Evolutionary conservation across 192 early-diverging fungal species (phyloP).

Genomic region (Lunasporangiospora selenospora): DNA sequence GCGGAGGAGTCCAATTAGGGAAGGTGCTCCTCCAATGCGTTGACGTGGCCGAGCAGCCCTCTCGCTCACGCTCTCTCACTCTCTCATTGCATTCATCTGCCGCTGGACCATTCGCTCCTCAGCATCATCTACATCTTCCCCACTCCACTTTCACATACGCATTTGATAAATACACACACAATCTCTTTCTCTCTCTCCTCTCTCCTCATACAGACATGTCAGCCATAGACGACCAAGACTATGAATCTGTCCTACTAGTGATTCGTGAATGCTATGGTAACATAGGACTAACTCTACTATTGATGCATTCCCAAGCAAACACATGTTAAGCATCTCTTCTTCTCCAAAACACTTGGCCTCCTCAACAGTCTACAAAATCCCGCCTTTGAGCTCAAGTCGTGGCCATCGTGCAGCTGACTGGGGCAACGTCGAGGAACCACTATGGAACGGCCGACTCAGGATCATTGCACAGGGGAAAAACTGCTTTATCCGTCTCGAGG

Average conservation of each 20-base stretch:
- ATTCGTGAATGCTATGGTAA: constrained; percentile 80
- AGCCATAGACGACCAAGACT: constrained; percentile 60
- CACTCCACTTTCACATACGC: not conserved
- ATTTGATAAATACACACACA: not conserved
- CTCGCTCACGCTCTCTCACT: not conserved
- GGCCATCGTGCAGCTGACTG: constrained; percentile 75
- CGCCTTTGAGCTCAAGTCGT: constrained; percentile 67
- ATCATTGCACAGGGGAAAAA: constrained; percentile 72
- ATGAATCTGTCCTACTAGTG: constrained; percentile 81
- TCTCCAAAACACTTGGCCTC: constrained; percentile 1
- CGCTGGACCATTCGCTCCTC: too few species aligned
- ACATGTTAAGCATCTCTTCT: constrained; percentile 2
- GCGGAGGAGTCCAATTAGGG: too few species aligned
- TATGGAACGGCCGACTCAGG: constrained; percentile 83
- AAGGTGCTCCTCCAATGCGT: too few species aligned
- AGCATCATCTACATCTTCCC: not conserved
- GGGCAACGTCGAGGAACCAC: constrained; percentile 73
- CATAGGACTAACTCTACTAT: too few species aligned
- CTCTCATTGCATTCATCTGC: not conserved
- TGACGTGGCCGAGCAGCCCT: too few species aligned
- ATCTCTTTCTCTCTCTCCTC: not conserved
- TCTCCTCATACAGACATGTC: constrained; percentile 20
- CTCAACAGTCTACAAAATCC: constrained; percentile 74
- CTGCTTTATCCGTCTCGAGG: constrained; percentile 79
- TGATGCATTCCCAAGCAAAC: too few species aligned